phyloP scores from a whole-genome alignment of 495 filamentous ascomycete genomes.

The Thermochaetoides thermophila region DNA sequence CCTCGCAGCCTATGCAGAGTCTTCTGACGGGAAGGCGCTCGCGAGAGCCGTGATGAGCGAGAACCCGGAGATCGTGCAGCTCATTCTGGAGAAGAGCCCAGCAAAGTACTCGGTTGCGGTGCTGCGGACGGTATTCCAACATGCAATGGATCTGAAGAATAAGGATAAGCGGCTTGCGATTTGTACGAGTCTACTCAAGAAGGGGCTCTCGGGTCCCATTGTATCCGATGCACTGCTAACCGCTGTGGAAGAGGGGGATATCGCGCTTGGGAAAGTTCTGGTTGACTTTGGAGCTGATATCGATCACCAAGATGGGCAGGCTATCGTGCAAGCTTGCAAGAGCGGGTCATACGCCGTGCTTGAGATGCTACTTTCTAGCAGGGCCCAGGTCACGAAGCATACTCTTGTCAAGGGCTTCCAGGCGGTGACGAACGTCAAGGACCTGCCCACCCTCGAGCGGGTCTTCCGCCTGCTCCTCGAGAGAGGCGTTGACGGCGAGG shows the following conservation, averaged over 20 bases:
- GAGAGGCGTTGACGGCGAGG: conserved; percentile 25
- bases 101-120: conserved; percentile 14
- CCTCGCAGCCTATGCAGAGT: conserved; percentile 25
- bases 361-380: conserved; percentile 22
- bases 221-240: conserved; percentile 27
- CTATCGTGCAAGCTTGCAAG: conserved; percentile 29
- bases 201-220: conserved; percentile 18
- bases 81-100: conserved; percentile 20
- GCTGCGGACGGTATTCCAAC: conserved; percentile 17
- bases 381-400: conserved; percentile 15
- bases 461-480: conserved; percentile 29
- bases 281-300: conserved; percentile 27
- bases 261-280: conserved; percentile 26
- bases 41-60: conserved; percentile 20
- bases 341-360: conserved; percentile 25
- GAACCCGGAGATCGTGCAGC: conserved; percentile 21
- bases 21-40: conserved; percentile 27
- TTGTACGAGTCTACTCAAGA: conserved; percentile 22
- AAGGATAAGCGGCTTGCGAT: conserved; percentile 17
- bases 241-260: conserved; percentile 29
- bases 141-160: conserved; percentile 19
- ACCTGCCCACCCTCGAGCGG: conserved; percentile 23
- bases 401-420: conserved; percentile 29
- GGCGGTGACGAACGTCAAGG: conserved; percentile 26
- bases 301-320: conserved; percentile 30